Conservation (phyloP, 495 filamentous ascomycete species). For the Platismatia glauca region DNA sequence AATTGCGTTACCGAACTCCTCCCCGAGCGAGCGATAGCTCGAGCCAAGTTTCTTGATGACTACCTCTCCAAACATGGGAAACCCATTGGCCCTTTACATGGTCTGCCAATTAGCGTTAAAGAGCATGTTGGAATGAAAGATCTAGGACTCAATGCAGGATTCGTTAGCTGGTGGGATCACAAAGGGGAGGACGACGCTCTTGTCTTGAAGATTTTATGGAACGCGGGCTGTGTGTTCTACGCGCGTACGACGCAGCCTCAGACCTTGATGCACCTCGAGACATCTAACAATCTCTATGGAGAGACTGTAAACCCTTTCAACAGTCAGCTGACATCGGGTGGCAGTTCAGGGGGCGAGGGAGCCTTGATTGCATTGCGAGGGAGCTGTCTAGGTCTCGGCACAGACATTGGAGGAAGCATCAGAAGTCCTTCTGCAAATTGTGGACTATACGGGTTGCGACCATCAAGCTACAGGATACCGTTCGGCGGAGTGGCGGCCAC, state of each 20-base stretch:
- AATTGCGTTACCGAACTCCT: conserved; percentile 36
- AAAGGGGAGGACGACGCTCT: conserved; percentile 22
- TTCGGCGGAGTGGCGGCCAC: conserved; percentile 29
- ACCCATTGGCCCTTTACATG: conserved; percentile 35
- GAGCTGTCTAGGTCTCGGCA: conserved; percentile 32
- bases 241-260: conserved; percentile 50
- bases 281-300: conserved; percentile 48
- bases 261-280: conserved; percentile 45
- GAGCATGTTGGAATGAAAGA: conserved; percentile 28
- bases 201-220: conserved; percentile 30
- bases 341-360: conserved; percentile 51
- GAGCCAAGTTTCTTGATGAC: conserved; percentile 30
- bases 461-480: conserved; percentile 27
- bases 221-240: conserved; percentile 43
- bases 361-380: conserved; percentile 34
- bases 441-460: conserved; percentile 30
- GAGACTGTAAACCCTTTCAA: conserved; percentile 46
- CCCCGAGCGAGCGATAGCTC: conserved; percentile 26
- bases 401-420: conserved; percentile 34
- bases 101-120: conserved; percentile 38
- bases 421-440: conserved; percentile 29
- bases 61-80: conserved; percentile 24
- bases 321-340: conserved; percentile 40
- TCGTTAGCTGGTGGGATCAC: conserved; percentile 24
- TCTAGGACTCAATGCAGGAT: conserved; percentile 22